Evolutionary conservation across 805 yeast species (phyloP), one percentile per base, ranked within the genome.

Genomic region (Yarrowia porcina): DNA sequence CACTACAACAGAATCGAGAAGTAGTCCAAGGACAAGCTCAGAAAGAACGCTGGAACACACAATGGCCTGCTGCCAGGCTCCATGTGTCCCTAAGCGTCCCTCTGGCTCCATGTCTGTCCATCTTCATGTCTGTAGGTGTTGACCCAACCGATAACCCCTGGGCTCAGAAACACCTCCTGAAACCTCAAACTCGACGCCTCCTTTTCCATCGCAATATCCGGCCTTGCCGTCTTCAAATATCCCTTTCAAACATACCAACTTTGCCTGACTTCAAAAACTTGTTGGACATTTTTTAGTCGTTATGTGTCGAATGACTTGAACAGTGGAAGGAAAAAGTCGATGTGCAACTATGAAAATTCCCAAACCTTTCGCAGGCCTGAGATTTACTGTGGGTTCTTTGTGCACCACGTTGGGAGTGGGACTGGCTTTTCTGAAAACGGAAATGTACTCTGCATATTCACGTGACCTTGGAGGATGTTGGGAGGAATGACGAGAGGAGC

Each of bases 181-280:
- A 23, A n/a, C 30, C 50, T 13, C 28, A 17, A 27, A 27, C 30
- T 12, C 33, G 13, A 44, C 11, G 11, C 50, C 23, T 44, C 35
- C 23, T 20, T 27, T 28, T 44, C 33, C 50, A 8, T 44, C 33
- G 33, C 50, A 28, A 44, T 44, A 44, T 44, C 50, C 50, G 35
- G 50, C 35, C 50, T 2, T 13, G 50, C 50, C 35, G 50, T 11
- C 50, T 44, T 44, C 41, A 27, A 27, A 44, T 28, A 3, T 45
- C 17, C 38, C 32, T 9, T 39, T 32, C 23, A 21, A 50, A 87
- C 94, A 80, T 87, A 88, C 93, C 97, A 88, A 93, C 98, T 89
- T 89, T 91, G 87, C 97, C 97, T 81, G 98, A 89, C 86, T 93
- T 94, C 83, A 94, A 87, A 88, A 94, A 93, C 84, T 94, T 94